Base-by-base conservation (phyloP, 1,284 basidiomycete species). In the Ceratobasidium sp. region DNA sequence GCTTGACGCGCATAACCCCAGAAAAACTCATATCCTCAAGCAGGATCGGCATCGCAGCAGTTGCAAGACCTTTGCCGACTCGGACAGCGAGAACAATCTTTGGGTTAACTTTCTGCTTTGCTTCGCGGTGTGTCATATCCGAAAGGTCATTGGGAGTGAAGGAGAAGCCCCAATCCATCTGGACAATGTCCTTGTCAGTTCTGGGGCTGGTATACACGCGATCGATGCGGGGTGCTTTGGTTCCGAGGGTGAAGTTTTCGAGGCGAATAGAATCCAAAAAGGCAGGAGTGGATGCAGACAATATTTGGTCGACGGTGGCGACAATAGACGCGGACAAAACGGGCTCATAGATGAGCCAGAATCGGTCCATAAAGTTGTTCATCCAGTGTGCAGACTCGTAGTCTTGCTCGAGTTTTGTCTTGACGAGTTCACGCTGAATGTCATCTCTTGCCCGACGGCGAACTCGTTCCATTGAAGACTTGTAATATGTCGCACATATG, bases 141-240 rank as follows among this genome's bases (percentile, higher is more conserved):
- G 89, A 87, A 12, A 91, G 79, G 78, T 99, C 97, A 76, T 92
- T 98, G 0, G 97, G 97, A 0, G 92, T 96, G 82, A 99, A 99
- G 1, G 92, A 94, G 73, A 99, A 82, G 74, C 88, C 92, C 96
- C 96, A 98, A 79, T 98, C 96, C 97, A 99, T 98, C 83, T 96
- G 88, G 74, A 98, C 91, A 64, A 93, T 84, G 77, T 97, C 94
- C 64, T 97, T 93, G 43, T 90, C 90, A n/a, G 97, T 98, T 74
- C 90, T 88, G 3, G 96, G 93, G 80, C 92, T 96, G 1, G 97
- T 99, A 76, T 93, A 87, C 60, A 99, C 96, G 80, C 88, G 90
- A 81, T 97, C 94, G 74, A 99, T 93, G 32, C 91, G 88, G 0
- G 97, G 97, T 2, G 97, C 95, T 78, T 93, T 94, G 70, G 89